Conservation (phyloP, 169 alveolate species). For the Eimeria praecox region DNA sequence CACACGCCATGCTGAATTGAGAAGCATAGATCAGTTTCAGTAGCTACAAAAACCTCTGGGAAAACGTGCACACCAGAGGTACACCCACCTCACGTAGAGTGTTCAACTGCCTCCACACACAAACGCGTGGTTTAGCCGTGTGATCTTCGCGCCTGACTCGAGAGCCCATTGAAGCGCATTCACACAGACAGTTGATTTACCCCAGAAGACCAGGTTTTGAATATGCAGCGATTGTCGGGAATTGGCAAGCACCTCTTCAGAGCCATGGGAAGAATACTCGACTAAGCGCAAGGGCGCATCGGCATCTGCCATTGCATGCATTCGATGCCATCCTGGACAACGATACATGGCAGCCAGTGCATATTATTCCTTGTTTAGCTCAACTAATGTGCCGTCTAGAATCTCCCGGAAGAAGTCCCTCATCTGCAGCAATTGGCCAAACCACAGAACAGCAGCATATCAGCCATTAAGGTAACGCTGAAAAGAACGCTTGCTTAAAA, state of each 20-base stretch:
- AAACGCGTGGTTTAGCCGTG: background rate
- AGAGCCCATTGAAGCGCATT: background rate
- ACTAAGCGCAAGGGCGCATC: background rate
- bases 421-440: conserved; percentile 37
- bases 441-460: background rate
- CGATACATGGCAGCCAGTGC: background rate
- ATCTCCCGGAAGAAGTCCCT: conserved; percentile 73
- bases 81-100: background rate
- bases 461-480: background rate
- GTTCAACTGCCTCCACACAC: background rate
- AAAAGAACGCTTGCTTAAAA: background rate
- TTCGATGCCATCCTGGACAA: background rate
- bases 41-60: background rate
- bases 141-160: background rate
- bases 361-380: conserved; percentile 35
- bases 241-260: background rate
- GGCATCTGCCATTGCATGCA: conserved; percentile 1
- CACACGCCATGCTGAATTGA: background rate
- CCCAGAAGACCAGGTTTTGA: background rate
- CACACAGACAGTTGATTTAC: background rate
- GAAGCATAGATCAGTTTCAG: background rate
- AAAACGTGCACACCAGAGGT: background rate
- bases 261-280: background rate
- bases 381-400: conserved; percentile 61
- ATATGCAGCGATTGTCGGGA: background rate